Conservation (phyloP, 1,139 yeast genomes). For the Lodderomyces elongisporus region DNA sequence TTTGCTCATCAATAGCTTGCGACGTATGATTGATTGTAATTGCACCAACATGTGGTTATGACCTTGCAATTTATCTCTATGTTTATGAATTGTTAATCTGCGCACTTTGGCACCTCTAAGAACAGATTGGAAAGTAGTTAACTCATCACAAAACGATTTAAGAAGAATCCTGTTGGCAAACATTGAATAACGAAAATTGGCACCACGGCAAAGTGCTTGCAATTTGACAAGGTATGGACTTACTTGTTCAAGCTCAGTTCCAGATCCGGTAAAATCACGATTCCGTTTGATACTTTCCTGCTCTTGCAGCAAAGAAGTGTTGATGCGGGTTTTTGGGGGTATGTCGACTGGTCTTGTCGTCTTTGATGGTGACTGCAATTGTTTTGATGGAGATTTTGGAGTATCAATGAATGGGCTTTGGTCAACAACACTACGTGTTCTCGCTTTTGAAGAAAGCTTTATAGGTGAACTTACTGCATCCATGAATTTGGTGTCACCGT, state of each 20-base stretch:
- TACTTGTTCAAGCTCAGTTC: not conserved
- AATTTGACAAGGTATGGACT: constrained; percentile 31
- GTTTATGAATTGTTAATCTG: constrained; percentile 32
- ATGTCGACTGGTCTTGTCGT: not conserved
- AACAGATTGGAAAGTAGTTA: constrained; percentile 31
- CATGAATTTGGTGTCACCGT: constrained; percentile 21
- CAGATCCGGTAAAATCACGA: not conserved
- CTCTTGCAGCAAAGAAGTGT: not conserved
- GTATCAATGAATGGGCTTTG: constrained; percentile 13
- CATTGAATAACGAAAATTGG: constrained; percentile 55
- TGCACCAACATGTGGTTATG: constrained; percentile 25
- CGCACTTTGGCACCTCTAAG: constrained; percentile 40
- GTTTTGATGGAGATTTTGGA: not conserved
- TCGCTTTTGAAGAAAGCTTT: not conserved
- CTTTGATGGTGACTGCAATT: not conserved
- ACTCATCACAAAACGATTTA: constrained; percentile 48
- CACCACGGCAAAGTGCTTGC: constrained; percentile 65
- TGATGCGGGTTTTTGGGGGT: not conserved
- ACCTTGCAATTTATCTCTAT: constrained; percentile 30
- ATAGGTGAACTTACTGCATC: constrained; percentile 16
- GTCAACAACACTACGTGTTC: not conserved
- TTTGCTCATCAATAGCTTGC: constrained; percentile 17
- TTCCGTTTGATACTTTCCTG: not conserved
- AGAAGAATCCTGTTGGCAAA: constrained; percentile 59
- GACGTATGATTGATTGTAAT: constrained; percentile 36